These are phyloP conservation scores for Synchytrium microbalum DNA, from an alignment of 371 early-diverging fungal species.

Conservation along the genomic window DNA sequence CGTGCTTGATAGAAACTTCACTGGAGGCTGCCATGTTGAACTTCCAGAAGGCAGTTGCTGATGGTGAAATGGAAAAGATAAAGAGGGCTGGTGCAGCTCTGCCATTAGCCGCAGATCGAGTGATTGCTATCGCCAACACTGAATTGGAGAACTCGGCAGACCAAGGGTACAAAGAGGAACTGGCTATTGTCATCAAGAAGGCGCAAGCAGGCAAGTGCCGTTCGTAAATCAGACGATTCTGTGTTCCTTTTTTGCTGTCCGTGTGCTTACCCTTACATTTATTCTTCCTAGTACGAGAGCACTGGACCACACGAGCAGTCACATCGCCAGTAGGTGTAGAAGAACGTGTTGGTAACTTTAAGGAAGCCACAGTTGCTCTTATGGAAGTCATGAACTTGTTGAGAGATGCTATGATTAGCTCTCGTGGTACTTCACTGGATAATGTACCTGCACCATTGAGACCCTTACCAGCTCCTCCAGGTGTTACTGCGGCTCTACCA, in stretches of 20 bases:
- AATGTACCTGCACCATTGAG: neutral
- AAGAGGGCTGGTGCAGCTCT: conserved; percentile 13
- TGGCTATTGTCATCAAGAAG: neutral
- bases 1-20: neutral
- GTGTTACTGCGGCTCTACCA: neutral
- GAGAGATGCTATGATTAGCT: neutral
- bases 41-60: conserved; percentile 7
- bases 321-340: neutral
- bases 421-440: neutral
- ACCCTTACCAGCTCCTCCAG: neutral
- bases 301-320: neutral
- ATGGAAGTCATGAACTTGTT: neutral
- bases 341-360: neutral
- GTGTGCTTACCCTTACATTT: too few species aligned
- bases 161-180: conserved; percentile 1
- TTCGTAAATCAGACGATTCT: too few species aligned
- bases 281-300: neutral
- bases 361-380: neutral
- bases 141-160: conserved; percentile 31
- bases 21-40: conserved; percentile 3
- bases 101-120: conserved; percentile 22
- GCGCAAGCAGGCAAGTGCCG: too few species aligned
- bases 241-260: too few species aligned
- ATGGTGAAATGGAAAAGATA: conserved; percentile 11
- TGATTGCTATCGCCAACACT: conserved; percentile 22